Evolutionary conservation across 2,329 filamentous ascomycete species (phyloP), one percentile per base, ranked within the genome.

Genomic region (Arthrinium phaeospermum): DNA sequence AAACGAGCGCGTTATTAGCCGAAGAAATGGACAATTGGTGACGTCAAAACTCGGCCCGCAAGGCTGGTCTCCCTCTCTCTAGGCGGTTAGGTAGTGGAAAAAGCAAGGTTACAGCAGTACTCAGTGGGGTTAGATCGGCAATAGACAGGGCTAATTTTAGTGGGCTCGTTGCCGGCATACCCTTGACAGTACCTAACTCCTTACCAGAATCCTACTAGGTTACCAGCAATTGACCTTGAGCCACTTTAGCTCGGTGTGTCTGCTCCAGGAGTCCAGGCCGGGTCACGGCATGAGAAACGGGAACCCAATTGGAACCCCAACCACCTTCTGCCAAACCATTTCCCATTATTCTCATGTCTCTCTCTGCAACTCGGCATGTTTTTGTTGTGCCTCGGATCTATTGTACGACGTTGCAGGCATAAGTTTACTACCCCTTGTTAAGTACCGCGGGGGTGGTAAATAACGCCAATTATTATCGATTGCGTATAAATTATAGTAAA

Each of bases 31-130:
- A 45, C 45, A 24, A 37, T 37, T 49, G 27, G 67, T 69, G 67
- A 69, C 67, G 67, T 69, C 67, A 69, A 69, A 49, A 3, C 67
- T 19, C 67, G 45, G 44, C 67, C 67, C 67, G 67, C 57, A 64
- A 41, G 30, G 57, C 30, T 64, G 57, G 57, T 34, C 34, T 37
- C 24, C n/a, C 34, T 64, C 30, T 37, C 19, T 19, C 27, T n/a
- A 49, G 46, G 46, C 46, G 46, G 46, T 64, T 64, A 41, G 57
- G 34, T 41, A 41, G 34, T n/a, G 22, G 51, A 37, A 64, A 64
- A 64, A 64, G 57, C 57, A 64, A 24, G 57, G 57, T 64, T 64
- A 14, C 57, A 37, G 57, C 34, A 24, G 34, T 2, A 37, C 19
- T 64, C 8, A 14, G 57, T 41, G 34, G 57, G 34, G 22, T n/a